Percentiles rank a stretch among this genome's conserved stretches.
Evolutionary conservation across 805 yeast genomes (phyloP).

Genomic region (Starmerella davenportii): DNA sequence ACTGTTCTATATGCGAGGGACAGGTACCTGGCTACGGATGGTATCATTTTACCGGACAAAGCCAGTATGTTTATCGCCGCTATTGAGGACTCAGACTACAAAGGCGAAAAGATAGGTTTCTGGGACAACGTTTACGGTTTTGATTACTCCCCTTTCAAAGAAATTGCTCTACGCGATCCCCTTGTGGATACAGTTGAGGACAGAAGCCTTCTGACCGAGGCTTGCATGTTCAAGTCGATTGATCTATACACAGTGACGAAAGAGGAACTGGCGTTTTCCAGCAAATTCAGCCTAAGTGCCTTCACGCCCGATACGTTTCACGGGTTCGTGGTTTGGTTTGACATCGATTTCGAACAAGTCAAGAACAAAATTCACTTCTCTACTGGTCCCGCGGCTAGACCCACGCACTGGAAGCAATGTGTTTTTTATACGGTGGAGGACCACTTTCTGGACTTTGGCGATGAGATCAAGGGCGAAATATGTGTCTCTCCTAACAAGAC

Average conservation of each 20-base stretch:
- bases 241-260: constrained; percentile 79
- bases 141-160: constrained; percentile 80
- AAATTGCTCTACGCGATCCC: constrained; percentile 80
- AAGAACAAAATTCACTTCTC: constrained; percentile 46
- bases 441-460: constrained; percentile 59
- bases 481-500: constrained; percentile 55
- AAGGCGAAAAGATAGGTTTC: constrained; percentile 73
- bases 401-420: constrained; percentile 98
- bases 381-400: constrained; percentile 85
- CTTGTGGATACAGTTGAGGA: constrained; percentile 88
- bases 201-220: constrained; percentile 54
- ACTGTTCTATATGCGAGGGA: constrained; percentile 91
- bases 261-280: constrained; percentile 61
- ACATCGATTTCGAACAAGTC: constrained; percentile 51
- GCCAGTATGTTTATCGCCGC: constrained; percentile 80
- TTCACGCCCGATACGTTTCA: constrained; percentile 66
- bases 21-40: constrained; percentile 57
- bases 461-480: constrained; percentile 49
- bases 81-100: constrained; percentile 82
- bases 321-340: constrained; percentile 89
- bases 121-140: constrained; percentile 98
- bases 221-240: constrained; percentile 53
- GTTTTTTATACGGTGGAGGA: constrained; percentile 80
- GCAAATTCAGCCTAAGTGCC: constrained; percentile 52
- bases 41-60: constrained; percentile 87